Evolutionary conservation across 108 stramenopile species (phyloP), one percentile per base, ranked within the genome.

Genomic region (Skeletonema costatum): DNA sequence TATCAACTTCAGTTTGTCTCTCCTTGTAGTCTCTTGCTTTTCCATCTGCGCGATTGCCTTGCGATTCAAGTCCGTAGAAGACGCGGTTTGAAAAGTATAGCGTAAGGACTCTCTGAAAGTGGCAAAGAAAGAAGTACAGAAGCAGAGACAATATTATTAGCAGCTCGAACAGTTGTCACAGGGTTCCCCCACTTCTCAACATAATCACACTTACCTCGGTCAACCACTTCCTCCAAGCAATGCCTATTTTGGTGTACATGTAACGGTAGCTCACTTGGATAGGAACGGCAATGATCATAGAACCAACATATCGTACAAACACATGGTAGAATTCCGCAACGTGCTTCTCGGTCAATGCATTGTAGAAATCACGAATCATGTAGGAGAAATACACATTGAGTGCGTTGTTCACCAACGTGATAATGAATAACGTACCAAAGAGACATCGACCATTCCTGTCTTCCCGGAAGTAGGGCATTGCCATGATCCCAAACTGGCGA

Each of bases 201-300:
- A 21, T 10, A 1, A 29, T n/a, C 25, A 10, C 2, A 29, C 53
- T 56, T 25, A 56, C 53, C 53, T 62, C 78, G 14, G 96, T 97
- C 91, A 97, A 84, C 95, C 94, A 95, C 68, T 96, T 80, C 31
- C 96, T 77, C 92, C 92, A 93, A n/a, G 78, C 68, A 58, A 93
- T 76, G 14, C 82, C 86, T 58, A 88, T 61, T 58, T 58, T 74
- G 58, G 84, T 76, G 46, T 71, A n/a, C 38, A 80, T 70, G 58
- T 71, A 96, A 13, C 90, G 53, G 77, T 94, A 96, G 7, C 81
- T 81, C 17, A 96, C 95, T 50, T 85, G 83, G 19, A 94, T 85
- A 2, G 95, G 95, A 13, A 88, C 84, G 58, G 88, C 74, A 1
- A 83, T 60, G 12, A 77, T 59, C 65, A 94, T 41, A 1, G 91